A percentile compares a stretch with the other conserved stretches of the same genome.
Conservation (phyloP, 1,284 basidiomycete genomes). For the Xerocomus amazonicus region DNA sequence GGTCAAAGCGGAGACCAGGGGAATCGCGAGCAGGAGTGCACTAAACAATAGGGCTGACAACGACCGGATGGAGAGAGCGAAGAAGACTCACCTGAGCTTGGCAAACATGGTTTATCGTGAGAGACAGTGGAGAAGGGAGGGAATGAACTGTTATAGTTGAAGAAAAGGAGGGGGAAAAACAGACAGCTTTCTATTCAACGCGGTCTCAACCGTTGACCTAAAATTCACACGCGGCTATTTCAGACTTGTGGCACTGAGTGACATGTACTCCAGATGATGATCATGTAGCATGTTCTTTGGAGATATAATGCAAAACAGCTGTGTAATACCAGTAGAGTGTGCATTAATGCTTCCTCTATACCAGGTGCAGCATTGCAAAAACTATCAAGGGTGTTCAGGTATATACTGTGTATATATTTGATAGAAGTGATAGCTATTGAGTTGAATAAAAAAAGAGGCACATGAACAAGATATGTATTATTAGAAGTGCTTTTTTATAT, state of each 20-base stretch:
- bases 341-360: neutral
- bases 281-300: constrained; percentile 1
- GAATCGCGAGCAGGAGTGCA: constrained; percentile 42
- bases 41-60: constrained; percentile 27
- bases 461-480: no score
- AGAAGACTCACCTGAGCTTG: constrained; percentile 31
- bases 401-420: no score
- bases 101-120: constrained; percentile 34
- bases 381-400: no score
- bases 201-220: neutral
- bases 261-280: constrained; percentile 12
- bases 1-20: constrained; percentile 48
- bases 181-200: constrained; percentile 19
- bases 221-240: neutral
- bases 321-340: neutral
- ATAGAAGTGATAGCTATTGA: no score
- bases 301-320: neutral
- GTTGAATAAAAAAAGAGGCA: no score
- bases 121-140: constrained; percentile 1
- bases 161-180: neutral
- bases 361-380: neutral
- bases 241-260: constrained; percentile 5
- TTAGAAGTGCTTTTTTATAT: no score
- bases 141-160: constrained; percentile 16
- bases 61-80: neutral